Percentiles rank a stretch among this genome's conserved stretches.
phyloP scores from a whole-genome alignment of 2,329 filamentous ascomycete genomes.

The Plenodomus lindquistii region DNA sequence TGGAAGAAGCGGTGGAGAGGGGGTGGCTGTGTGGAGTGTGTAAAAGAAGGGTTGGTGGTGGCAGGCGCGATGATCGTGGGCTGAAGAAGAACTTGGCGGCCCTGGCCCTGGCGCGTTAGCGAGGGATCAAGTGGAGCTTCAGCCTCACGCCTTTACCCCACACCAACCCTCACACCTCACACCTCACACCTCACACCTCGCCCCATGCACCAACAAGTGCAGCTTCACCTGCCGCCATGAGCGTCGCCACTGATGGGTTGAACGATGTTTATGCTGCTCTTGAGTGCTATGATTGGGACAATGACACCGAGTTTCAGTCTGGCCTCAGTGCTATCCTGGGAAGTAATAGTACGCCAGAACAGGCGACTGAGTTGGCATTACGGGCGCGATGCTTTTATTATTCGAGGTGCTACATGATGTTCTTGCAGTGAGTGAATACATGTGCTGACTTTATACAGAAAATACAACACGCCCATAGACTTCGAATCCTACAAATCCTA shows the following conservation, averaged over 20 bases:
- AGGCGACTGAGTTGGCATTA: constrained; percentile 61
- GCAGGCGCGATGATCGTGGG: constrained; percentile 12
- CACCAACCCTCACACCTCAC: too few relatives aligned
- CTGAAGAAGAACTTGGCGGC: constrained; percentile 23
- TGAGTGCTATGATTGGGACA: constrained; percentile 68
- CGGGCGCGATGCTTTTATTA: constrained; percentile 74
- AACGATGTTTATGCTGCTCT: constrained; percentile 60
- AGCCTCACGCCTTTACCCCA: constrained; percentile 14
- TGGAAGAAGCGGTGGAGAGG: constrained; percentile 22
- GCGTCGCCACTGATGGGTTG: constrained; percentile 26
- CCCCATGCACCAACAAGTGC: constrained; percentile 7
- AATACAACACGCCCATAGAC: constrained; percentile 59
- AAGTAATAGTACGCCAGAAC: constrained; percentile 57
- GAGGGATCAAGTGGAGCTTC: constrained; percentile 13
- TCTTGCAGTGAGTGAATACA: not conserved
- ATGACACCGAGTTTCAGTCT: constrained; percentile 70
- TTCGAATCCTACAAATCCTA: constrained; percentile 71
- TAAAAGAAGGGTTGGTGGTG: constrained; percentile 14
- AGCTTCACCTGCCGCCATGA: constrained; percentile 23
- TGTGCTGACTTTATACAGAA: constrained; percentile 29
- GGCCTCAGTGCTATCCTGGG: constrained; percentile 69
- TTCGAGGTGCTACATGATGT: constrained; percentile 47
- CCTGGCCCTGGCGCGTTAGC: constrained; percentile 14
- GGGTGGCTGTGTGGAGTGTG: constrained; percentile 13
- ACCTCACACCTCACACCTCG: constrained; percentile 25